These are phyloP conservation scores for Metarhizium sp. DNA, from an alignment of 2,329 filamentous ascomycete genomes.

Conservation along the genomic window DNA sequence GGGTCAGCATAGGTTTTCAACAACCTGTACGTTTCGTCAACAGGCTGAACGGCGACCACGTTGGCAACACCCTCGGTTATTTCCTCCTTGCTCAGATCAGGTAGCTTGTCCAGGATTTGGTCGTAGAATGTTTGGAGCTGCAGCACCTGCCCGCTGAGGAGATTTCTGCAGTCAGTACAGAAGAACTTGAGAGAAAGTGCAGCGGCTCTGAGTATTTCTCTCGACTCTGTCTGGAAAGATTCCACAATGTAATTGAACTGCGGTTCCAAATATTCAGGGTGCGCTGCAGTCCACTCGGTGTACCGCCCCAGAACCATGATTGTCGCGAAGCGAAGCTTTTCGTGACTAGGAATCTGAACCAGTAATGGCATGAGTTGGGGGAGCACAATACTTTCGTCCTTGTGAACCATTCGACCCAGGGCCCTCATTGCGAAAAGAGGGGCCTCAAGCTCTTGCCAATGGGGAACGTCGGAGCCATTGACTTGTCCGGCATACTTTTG, in stretches of 20 bases:
- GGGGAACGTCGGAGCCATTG: slow-evolving; percentile 65
- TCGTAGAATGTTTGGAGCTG: slow-evolving; percentile 92
- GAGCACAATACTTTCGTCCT: slow-evolving; percentile 77
- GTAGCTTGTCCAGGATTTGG: slow-evolving; percentile 76
- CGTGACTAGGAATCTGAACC: slow-evolving; percentile 87
- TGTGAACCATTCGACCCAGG: slow-evolving; percentile 92
- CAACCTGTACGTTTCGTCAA: slow-evolving; percentile 69
- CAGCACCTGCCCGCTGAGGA: slow-evolving; percentile 72
- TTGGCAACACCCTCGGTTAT: slow-evolving; percentile 91
- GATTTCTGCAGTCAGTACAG: slow-evolving; percentile 85
- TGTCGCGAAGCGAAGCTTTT: slow-evolving; percentile 96
- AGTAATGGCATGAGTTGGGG: slow-evolving; percentile 88
- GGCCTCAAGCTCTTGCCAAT: slow-evolving; percentile 95
- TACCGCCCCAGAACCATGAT: slow-evolving; percentile 97
- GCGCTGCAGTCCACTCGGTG: slow-evolving; percentile 93
- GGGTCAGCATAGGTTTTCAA: slow-evolving; percentile 93
- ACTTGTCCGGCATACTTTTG: slow-evolving; percentile 70
- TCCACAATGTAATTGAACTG: slow-evolving; percentile 95
- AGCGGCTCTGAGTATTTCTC: slow-evolving; percentile 83
- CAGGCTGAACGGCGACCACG: slow-evolving; percentile 79
- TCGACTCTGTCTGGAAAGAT: slow-evolving; percentile 80
- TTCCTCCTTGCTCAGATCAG: slow-evolving; percentile 83
- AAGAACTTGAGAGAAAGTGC: slow-evolving; percentile 95
- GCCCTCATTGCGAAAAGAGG: slow-evolving; percentile 92
- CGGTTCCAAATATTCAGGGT: slow-evolving; percentile 82